Base-by-base conservation (phyloP, 768 basidiomycete species). In the Ramaria sp. region DNA sequence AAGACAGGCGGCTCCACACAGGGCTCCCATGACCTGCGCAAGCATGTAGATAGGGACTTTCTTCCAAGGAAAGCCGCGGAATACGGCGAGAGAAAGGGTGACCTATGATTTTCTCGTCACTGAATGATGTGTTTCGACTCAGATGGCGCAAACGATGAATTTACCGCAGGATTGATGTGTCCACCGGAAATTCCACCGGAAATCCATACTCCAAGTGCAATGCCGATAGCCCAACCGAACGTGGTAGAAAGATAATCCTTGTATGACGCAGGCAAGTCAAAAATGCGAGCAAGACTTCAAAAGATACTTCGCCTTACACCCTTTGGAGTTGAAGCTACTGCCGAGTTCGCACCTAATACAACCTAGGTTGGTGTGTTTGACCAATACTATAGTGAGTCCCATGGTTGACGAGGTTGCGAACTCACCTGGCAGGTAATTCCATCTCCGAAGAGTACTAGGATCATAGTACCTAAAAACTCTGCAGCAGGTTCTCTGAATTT, bases 41-140 rank as follows among this genome's bases (percentile, higher is more conserved):
- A 79, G 61, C 44, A 85, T 76, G 63, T 81, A 88, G 20, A 60
- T 73, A 0, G 88, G 88, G 0, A 88, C 88, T 64, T 90, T 90
- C 59, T 73, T 75, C 83, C 85, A 85, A 0, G 88, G 85, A 66
- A 91, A 89, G 44, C 73, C 75, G 58, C 88, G 79, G 65, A 81
- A 80, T 2, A 78, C 70, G 3, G 84, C 85, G 43, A 88, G 62
- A 13, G 79, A 74, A 48, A 91, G 66, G 16, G 88, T 91, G 24
- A 89, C 73, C 82, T 83, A 22, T 54, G 58, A 52, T 8, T 9
- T 62, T 22, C 4, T 15, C 10, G 30, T 8, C n/a, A 22, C 22
- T 28, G 24, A 56, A 24, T 27, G 34, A 27, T 12, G 24, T 22
- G 41, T 0, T 38, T 15, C 27, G 7, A n/a, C 18, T 25, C 2